Conservation (phyloP, 148 eudicot species). For the Tetragonia tetragonoides region DNA sequence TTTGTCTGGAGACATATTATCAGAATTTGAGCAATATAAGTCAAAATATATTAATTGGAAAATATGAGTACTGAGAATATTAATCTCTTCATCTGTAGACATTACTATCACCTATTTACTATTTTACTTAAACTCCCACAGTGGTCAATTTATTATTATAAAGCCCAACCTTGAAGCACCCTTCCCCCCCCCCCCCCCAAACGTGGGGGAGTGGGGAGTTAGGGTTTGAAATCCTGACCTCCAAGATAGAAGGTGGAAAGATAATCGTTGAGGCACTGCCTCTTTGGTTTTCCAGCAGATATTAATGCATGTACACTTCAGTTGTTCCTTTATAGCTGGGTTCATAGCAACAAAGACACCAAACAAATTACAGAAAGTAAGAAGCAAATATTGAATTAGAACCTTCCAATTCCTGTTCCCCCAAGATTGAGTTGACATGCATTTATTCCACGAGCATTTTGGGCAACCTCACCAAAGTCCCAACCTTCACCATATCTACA, state of each 20-base stretch:
- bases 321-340: background rate
- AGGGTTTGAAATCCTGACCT: too few relatives aligned
- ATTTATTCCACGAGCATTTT: conserved; percentile 85
- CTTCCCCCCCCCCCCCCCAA: too few relatives aligned
- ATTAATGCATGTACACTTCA: background rate
- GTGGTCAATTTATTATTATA: too few relatives aligned
- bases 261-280: too few relatives aligned
- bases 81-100: background rate
- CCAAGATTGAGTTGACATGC: conserved; percentile 83
- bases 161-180: too few relatives aligned
- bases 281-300: background rate
- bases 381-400: conserved; percentile 5
- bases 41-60: background rate
- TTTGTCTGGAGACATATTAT: background rate
- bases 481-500: conserved; percentile 98
- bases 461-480: conserved; percentile 95
- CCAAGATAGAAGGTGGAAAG: too few relatives aligned
- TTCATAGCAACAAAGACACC: background rate
- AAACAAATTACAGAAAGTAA: background rate
- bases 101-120: background rate
- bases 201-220: too few relatives aligned
- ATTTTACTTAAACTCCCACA: too few relatives aligned
- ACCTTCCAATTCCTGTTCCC: conserved; percentile 98
- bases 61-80: background rate
- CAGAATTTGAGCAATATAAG: background rate